Evolutionary conservation across 2,329 filamentous ascomycete species (phyloP), one percentile per base, ranked within the genome.

Genomic region (Volutella citrinella): DNA sequence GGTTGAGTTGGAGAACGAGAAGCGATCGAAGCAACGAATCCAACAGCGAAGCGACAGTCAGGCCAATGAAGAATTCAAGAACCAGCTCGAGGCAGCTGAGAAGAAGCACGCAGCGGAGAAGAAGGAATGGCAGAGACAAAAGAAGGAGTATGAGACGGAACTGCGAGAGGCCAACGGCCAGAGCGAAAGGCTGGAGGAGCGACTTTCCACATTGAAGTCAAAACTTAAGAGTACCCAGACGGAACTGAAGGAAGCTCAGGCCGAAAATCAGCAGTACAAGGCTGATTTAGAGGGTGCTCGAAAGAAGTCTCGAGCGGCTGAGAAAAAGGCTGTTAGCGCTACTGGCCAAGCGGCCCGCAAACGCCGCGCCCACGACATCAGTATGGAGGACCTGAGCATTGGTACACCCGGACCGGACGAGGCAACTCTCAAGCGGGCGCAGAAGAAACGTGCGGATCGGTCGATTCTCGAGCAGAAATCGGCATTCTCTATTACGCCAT

Each of bases 401-500:
- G 61, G 69, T 25, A 69, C 75, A 5, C 60, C 68, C 53, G 52
- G 74, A 48, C 19, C 71, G 55, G 32, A 67, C 47, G 56, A 68
- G 30, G 42, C 64, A 38, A 55, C 61, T 32, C 48, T 55, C 35
- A 68, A 65, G 44, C 66, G 66, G 25, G 57, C 58, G 20, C 49
- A 63, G 40, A 84, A 82, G 60, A 82, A 80, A 56, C 67, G 71
- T 35, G 59, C 68, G 18, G 75, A 80, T 2, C 65, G 79, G 35
- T 49, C 63, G 3, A 34, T 54, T 10, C 68, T 85, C 6, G 88
- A 86, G 19, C 87, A 95, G 55, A 96, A 95, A 61, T 96, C 90
- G 1, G 82, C 76, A 4, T 96, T 97, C 61, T 95, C 89, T 5
- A 88, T 96, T 45, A 97, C 91, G 1, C 91, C 91, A 0, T 96